Evolutionary conservation across 371 early-diverging fungal species (phyloP), one percentile per base, ranked within the genome.

Genomic region (Apophysomyces variabilis): DNA sequence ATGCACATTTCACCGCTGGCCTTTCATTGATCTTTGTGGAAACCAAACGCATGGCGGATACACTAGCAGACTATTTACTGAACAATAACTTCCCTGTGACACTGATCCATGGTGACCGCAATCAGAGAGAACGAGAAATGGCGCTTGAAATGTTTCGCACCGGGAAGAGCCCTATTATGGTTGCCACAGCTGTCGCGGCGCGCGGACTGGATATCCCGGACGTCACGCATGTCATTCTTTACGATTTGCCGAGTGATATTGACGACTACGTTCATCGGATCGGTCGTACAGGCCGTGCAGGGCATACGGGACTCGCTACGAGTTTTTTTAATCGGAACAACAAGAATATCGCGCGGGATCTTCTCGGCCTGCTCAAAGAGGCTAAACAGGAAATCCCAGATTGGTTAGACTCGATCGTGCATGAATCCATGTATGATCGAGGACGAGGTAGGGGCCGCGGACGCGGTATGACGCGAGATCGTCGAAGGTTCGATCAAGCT

Each of bases 121-220:
- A 93, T 11, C 97, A 96, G 78, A 80, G 90, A 9, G 96, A 96
- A 77, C 94, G 99, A 67, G 98, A 98, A 80, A 83, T 83, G 35
- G 96, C 95, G 4, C 78, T 97, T 16, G 86, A 87, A 57, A 83
- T 80, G 60, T 99, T 98, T 90, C 90, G 92, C 66, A 78, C 88
- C 16, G 95, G 92, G 12, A 85, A 90, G 57, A 87, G 92, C 35
- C 93, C 96, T 13, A 86, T 98, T 64, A 85, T 99, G 82, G 96
- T 99, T 12, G 99, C 97, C 26, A 99, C 99, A 9, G 99, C 98
- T 41, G 96, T 99, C 4, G 99, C 97, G 46, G 95, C 99, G n/a
- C 91, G 99, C 82, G 99, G 99, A 46, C 79, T 99, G 36, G 99
- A 92, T 71, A 91, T 91, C 58, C 89, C 91, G 60, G 91, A 92